Percentiles rank a stretch among this genome's conserved stretches.
phyloP scores from a whole-genome alignment of 306 rosid genomes.

The Cercis canadensis region DNA sequence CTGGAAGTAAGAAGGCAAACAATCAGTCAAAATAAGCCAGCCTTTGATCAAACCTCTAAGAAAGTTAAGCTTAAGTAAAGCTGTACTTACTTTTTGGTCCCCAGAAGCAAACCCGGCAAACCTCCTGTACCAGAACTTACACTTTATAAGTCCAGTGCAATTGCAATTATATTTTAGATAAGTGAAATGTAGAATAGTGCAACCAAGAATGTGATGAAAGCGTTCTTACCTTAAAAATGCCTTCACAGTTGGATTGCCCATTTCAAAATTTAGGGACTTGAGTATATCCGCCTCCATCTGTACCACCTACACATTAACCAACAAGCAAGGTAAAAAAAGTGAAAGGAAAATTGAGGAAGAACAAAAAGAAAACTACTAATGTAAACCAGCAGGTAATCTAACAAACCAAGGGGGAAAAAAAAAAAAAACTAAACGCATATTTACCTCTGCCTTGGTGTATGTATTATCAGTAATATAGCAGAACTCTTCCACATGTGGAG shows the following conservation, averaged over 20 bases:
- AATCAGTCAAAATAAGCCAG: conserved; percentile 22
- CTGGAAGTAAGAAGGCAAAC: conserved; percentile 43
- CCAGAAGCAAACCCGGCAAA: conserved; percentile 49
- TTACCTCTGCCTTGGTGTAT: conserved; percentile 64
- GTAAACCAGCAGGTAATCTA: not conserved
- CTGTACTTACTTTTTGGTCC: conserved; percentile 49
- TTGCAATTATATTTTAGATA: too few relatives aligned
- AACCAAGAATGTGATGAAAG: not conserved
- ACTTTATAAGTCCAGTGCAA: too few relatives aligned
- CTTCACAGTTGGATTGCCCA: conserved; percentile 75
- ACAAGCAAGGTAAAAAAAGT: not conserved
- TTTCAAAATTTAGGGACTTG: conserved; percentile 61
- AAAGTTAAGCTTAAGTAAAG: not conserved
- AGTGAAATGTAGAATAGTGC: too few relatives aligned
- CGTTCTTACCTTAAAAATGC: conserved; percentile 74
- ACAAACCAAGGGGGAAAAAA: not conserved
- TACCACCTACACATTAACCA: conserved; percentile 52
- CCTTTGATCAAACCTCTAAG: too few relatives aligned
- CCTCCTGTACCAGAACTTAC: too few relatives aligned
- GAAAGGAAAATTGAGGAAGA: not conserved
- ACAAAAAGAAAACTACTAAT: not conserved
- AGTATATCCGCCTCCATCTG: conserved; percentile 79
- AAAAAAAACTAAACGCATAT: not conserved
- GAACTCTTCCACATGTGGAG: conserved; percentile 75
- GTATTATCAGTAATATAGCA: conserved; percentile 70